phyloP scores from a whole-genome alignment of 768 basidiomycete genomes.

The Phylloporus sp. region DNA sequence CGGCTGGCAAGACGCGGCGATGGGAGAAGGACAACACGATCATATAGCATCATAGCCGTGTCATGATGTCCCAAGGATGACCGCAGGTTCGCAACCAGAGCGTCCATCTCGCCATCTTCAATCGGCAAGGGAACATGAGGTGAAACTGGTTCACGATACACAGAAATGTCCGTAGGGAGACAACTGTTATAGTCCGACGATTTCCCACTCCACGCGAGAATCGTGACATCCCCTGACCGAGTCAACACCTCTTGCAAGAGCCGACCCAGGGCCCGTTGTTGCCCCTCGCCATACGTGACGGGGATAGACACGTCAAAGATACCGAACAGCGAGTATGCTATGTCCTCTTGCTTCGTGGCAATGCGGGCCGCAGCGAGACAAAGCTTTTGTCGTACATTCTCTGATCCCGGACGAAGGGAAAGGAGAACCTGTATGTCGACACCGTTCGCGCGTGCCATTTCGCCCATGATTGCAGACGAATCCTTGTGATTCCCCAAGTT shows the following conservation, averaged over 20 bases:
- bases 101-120: background rate
- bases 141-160: background rate
- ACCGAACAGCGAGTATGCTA: background rate
- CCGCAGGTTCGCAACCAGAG: background rate
- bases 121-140: background rate
- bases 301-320: background rate
- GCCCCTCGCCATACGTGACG: background rate
- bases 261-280: background rate
- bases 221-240: background rate
- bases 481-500: no score
- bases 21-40: background rate
- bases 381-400: background rate
- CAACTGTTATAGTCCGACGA: background rate
- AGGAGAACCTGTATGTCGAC: no score
- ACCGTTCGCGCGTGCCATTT: background rate
- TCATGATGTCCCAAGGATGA: background rate
- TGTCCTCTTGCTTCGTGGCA: background rate
- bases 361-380: background rate
- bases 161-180: background rate
- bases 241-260: background rate
- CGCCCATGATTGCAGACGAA: background rate
- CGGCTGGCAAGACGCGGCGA: no score
- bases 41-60: background rate
- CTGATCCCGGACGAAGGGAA: background rate
- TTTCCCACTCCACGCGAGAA: background rate